Percentiles rank a stretch among this genome's conserved stretches.
Evolutionary conservation across 176 grass and related monocot species (phyloP).

Genomic region (Zea luxurians): DNA sequence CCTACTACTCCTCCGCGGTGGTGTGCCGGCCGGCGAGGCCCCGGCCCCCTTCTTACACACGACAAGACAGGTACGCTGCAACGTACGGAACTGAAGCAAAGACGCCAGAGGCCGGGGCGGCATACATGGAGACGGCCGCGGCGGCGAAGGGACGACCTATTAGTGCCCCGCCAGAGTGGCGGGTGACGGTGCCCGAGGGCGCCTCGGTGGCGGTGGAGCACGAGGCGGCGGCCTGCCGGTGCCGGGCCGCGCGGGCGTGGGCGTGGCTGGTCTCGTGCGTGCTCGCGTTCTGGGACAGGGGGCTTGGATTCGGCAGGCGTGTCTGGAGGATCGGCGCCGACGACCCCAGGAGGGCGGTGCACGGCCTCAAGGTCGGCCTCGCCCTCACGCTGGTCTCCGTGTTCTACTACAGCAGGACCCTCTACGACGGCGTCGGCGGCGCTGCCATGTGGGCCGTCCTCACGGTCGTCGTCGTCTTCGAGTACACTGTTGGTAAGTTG

Average conservation of each 20-base stretch:
- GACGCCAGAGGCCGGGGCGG: too few species aligned
- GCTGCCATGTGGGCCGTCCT: conserved; percentile 49
- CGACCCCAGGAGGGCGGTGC: conserved; percentile 44
- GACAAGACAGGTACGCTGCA: background rate
- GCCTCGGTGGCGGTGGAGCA: background rate
- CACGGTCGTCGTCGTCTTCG: conserved; percentile 60
- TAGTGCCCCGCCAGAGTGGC: conserved; percentile 20
- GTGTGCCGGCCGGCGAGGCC: too few species aligned
- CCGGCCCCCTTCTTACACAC: too few species aligned
- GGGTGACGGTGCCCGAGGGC: conserved; percentile 33
- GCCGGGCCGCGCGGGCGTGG: background rate
- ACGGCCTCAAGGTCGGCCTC: conserved; percentile 45
- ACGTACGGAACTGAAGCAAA: background rate
- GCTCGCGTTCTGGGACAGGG: background rate
- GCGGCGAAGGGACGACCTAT: conserved; percentile 8
- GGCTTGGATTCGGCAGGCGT: background rate
- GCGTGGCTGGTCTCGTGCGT: background rate
- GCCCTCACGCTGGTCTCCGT: conserved; percentile 50
- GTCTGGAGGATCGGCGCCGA: conserved; percentile 45
- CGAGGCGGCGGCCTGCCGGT: background rate
- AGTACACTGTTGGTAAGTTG: conserved; percentile 86
- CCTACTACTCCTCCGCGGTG: background rate
- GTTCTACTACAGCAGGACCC: conserved; percentile 47
- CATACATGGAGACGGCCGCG: conserved; percentile 42
- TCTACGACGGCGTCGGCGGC: conserved; percentile 45